Percentiles rank a stretch among this genome's conserved stretches.
Conservation (phyloP, 208 protist species). For the Trypanosoma brucei region DNA sequence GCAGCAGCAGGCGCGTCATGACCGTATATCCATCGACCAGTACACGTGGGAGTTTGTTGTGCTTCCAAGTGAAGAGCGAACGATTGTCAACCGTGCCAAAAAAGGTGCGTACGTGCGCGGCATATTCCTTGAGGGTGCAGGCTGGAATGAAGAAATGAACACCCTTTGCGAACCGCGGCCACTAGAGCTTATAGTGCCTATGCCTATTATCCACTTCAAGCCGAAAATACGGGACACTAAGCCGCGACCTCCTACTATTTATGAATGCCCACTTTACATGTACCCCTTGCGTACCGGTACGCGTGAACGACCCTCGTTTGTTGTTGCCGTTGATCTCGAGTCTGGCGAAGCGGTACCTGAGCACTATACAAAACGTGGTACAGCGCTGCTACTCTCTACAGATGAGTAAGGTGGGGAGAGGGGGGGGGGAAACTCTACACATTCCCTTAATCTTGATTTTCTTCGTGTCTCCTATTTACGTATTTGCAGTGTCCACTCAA, state of each 20-base stretch:
- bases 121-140: conserved; percentile 96
- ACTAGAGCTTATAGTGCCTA: conserved; percentile 94
- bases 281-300: conserved; percentile 96
- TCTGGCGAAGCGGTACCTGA: conserved; percentile 88
- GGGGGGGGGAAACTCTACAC: neutral
- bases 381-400: conserved; percentile 94
- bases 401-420: conserved; percentile 60
- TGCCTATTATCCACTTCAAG: conserved; percentile 99
- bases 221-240: conserved; percentile 90
- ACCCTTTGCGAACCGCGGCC: conserved; percentile 93
- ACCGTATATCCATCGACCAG: conserved; percentile 95
- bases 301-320: conserved; percentile 94
- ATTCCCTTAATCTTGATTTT: conserved; percentile 1
- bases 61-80: conserved; percentile 84
- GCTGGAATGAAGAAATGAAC: conserved; percentile 90
- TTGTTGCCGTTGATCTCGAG: conserved; percentile 94
- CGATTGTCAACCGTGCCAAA: conserved; percentile 87
- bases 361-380: conserved; percentile 97
- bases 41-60: conserved; percentile 97
- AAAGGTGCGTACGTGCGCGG: conserved; percentile 96
- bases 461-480: neutral
- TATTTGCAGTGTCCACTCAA: too few species aligned
- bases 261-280: conserved; percentile 97
- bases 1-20: conserved; percentile 91
- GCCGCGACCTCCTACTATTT: conserved; percentile 76